Conservation (phyloP, 2,329 filamentous ascomycete species). For the Colletotrichum cordylinicola region DNA sequence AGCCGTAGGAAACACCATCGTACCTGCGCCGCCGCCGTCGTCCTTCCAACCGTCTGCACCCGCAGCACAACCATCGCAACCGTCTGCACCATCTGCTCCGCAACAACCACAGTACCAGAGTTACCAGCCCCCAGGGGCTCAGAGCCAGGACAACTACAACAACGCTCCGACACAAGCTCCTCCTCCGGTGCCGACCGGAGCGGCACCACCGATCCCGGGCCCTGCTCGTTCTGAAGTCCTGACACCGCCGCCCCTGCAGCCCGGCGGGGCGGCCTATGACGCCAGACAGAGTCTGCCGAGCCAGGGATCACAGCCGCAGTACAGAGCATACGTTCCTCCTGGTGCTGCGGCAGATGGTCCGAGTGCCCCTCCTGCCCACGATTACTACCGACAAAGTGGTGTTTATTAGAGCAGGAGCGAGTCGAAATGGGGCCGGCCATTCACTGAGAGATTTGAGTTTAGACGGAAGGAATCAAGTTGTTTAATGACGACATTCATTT, state of each 20-base stretch:
- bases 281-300: slow-evolving; percentile 57
- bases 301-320: slow-evolving; percentile 54
- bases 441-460: background rate
- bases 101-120: slow-evolving; percentile 42
- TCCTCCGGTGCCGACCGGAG: slow-evolving; percentile 38
- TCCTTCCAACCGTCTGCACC: slow-evolving; percentile 22
- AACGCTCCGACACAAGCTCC: slow-evolving; percentile 28
- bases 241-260: slow-evolving; percentile 49
- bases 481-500: background rate
- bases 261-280: slow-evolving; percentile 52
- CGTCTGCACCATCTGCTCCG: slow-evolving; percentile 28
- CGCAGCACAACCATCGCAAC: slow-evolving; percentile 14
- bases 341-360: slow-evolving; percentile 41
- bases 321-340: slow-evolving; percentile 65
- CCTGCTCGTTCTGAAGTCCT: slow-evolving; percentile 20
- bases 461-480: background rate
- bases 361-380: slow-evolving; percentile 57
- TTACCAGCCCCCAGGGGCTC: slow-evolving; percentile 42
- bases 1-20: slow-evolving; percentile 31
- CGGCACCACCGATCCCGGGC: slow-evolving; percentile 45
- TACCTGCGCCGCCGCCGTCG: slow-evolving; percentile 30
- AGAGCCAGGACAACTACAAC: slow-evolving; percentile 34
- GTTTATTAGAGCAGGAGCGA: slow-evolving; percentile 28
- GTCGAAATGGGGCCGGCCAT: background rate
- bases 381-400: slow-evolving; percentile 59